phyloP scores from a whole-genome alignment of 2,329 filamentous ascomycete genomes.

The Rasamsonia emersonii region DNA sequence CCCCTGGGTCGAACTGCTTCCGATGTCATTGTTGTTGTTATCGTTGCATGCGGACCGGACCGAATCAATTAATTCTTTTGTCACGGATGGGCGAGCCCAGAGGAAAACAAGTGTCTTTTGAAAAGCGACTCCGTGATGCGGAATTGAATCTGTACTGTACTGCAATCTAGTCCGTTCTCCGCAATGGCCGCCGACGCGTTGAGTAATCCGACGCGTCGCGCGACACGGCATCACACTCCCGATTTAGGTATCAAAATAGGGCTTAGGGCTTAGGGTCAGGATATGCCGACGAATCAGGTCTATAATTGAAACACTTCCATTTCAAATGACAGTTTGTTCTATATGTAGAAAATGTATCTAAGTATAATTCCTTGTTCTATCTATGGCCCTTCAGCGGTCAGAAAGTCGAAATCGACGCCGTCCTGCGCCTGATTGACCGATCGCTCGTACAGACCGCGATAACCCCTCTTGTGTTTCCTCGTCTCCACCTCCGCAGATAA shows the following conservation, averaged over 20 bases:
- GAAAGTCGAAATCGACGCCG: constrained; percentile 33
- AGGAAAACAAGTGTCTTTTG: too few relatives aligned
- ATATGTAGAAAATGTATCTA: background rate
- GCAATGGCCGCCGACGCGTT: constrained; percentile 15
- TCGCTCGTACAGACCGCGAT: constrained; percentile 33
- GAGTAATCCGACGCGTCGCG: constrained; percentile 14
- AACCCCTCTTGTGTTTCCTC: constrained; percentile 19
- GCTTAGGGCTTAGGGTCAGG: constrained; percentile 25
- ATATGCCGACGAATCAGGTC: too few relatives aligned
- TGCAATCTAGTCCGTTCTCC: too few relatives aligned
- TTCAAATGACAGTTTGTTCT: background rate
- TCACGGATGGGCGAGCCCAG: too few relatives aligned
- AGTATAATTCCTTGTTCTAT: background rate
- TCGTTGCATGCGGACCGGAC: background rate
- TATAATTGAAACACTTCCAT: background rate
- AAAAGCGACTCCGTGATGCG: constrained; percentile 6
- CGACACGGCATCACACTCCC: background rate
- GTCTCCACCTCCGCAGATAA: constrained; percentile 15
- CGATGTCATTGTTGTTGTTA: constrained; percentile 22
- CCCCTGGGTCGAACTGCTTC: constrained; percentile 30
- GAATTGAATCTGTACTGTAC: too few relatives aligned
- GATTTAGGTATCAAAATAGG: constrained; percentile 11
- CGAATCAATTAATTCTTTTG: background rate
- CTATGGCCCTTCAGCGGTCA: constrained; percentile 18
- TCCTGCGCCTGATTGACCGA: constrained; percentile 36